These are phyloP conservation scores for Logfia minima DNA, from an alignment of 129 eudicot genomes.

Conservation along the genomic window DNA sequence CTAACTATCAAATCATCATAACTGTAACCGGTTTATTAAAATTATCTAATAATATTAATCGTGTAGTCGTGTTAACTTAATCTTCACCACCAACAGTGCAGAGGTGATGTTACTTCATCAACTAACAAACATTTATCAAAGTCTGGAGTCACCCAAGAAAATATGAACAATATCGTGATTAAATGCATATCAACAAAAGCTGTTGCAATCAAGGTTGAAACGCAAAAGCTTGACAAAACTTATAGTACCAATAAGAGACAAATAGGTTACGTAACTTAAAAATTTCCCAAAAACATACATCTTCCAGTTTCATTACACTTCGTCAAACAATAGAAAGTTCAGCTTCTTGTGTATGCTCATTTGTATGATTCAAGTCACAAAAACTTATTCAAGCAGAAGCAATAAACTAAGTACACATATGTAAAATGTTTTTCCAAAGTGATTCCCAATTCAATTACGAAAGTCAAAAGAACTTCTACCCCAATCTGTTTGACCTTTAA, in stretches of 20 bases:
- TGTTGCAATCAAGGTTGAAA: neutral
- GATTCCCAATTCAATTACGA: neutral
- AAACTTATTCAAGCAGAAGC: constrained; percentile 12
- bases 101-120: neutral
- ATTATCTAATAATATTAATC: too few species aligned
- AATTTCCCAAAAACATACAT: neutral
- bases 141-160: constrained; percentile 3
- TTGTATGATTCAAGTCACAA: constrained; percentile 8
- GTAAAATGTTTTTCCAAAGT: neutral
- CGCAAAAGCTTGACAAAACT: neutral
- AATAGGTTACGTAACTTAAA: neutral
- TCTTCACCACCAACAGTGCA: neutral
- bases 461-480: constrained; percentile 14
- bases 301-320: neutral
- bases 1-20: too few species aligned
- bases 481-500: constrained; percentile 16
- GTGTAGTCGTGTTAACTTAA: neutral
- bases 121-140: constrained; percentile 14
- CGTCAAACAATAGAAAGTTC: neutral
- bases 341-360: constrained; percentile 6
- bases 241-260: neutral
- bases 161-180: neutral
- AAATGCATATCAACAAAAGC: neutral
- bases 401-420: neutral
- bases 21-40: too few species aligned